A percentile compares a stretch with the other conserved stretches of the same genome.
Evolutionary conservation across 257 asterid genomes (phyloP).

Genomic region (Oldenlandia corymbosa): DNA sequence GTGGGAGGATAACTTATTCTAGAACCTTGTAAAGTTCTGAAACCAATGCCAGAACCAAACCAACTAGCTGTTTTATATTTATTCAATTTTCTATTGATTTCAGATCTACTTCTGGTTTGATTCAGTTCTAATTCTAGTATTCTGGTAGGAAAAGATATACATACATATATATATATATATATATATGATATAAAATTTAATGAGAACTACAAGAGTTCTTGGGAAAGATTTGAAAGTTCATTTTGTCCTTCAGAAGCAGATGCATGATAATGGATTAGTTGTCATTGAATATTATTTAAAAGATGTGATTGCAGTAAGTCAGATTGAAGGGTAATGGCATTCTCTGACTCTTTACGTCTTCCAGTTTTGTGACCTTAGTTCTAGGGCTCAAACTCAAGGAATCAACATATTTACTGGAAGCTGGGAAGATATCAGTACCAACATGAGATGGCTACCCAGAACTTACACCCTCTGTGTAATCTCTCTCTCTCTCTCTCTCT

Average conservation of each 20-base stretch:
- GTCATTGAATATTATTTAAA: neutral
- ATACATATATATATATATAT: too few relatives aligned
- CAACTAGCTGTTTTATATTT: too few relatives aligned
- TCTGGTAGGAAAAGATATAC: too few relatives aligned
- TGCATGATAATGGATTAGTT: constrained; percentile 8
- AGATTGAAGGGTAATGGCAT: constrained; percentile 13
- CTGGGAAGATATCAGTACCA: constrained; percentile 69
- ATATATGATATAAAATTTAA: too few relatives aligned
- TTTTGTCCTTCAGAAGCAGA: neutral
- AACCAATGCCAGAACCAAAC: too few relatives aligned
- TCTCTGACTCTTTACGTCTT: constrained; percentile 22
- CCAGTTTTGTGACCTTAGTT: constrained; percentile 75
- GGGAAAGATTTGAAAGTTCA: too few relatives aligned
- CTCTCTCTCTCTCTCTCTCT: constrained; percentile 30
- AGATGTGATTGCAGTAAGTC: constrained; percentile 1
- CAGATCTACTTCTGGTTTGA: neutral
- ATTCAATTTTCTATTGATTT: neutral
- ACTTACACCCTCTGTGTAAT: constrained; percentile 74
- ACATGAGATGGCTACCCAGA: constrained; percentile 93
- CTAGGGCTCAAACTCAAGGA: constrained; percentile 64
- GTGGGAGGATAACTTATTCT: too few relatives aligned
- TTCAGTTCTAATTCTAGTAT: too few relatives aligned
- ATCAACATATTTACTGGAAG: constrained; percentile 56
- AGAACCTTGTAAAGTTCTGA: too few relatives aligned
- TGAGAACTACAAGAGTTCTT: too few relatives aligned